A percentile compares a stretch with the other conserved stretches of the same genome.
Conservation (phyloP, 1,284 basidiomycete genomes). For the Tetrapyrgos nigripes region DNA sequence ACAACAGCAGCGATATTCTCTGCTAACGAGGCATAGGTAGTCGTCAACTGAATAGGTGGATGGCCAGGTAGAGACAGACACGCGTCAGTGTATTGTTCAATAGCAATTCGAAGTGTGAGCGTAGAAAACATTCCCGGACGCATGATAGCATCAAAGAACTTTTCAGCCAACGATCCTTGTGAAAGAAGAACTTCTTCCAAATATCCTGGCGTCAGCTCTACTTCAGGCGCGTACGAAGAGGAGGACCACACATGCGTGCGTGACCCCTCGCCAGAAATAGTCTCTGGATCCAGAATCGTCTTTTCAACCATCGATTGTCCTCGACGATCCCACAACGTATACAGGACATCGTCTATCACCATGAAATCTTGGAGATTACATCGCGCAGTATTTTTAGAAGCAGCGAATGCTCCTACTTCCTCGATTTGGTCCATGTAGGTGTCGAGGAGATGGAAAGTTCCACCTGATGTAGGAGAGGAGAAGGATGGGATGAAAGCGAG, state of each 20-base stretch:
- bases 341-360: slow-evolving; percentile 57
- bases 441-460: slow-evolving; percentile 68
- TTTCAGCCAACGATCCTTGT: slow-evolving; percentile 76
- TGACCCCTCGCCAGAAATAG: slow-evolving; percentile 25
- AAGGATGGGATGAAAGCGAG: slow-evolving; percentile 73
- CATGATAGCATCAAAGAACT: slow-evolving; percentile 84
- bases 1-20: slow-evolving; percentile 87
- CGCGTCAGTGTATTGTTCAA: slow-evolving; percentile 81
- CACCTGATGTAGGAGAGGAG: slow-evolving; percentile 65
- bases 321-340: slow-evolving; percentile 79
- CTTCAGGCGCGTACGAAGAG: slow-evolving; percentile 65
- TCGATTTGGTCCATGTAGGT: slow-evolving; percentile 60
- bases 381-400: slow-evolving; percentile 62
- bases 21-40: slow-evolving; percentile 69
- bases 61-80: slow-evolving; percentile 71
- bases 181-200: slow-evolving; percentile 83
- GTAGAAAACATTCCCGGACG: slow-evolving; percentile 88
- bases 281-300: slow-evolving; percentile 50
- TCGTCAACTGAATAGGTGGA: slow-evolving; percentile 58
- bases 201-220: slow-evolving; percentile 84
- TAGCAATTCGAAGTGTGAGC: slow-evolving; percentile 78
- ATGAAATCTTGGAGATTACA: slow-evolving; percentile 81
- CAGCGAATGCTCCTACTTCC: slow-evolving; percentile 61
- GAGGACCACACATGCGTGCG: slow-evolving; percentile 54
- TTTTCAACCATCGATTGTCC: slow-evolving; percentile 75